Evolutionary conservation across 805 yeast genomes (phyloP), one percentile per base, ranked within the genome.

Genomic region (Metschnikowia borealis): DNA sequence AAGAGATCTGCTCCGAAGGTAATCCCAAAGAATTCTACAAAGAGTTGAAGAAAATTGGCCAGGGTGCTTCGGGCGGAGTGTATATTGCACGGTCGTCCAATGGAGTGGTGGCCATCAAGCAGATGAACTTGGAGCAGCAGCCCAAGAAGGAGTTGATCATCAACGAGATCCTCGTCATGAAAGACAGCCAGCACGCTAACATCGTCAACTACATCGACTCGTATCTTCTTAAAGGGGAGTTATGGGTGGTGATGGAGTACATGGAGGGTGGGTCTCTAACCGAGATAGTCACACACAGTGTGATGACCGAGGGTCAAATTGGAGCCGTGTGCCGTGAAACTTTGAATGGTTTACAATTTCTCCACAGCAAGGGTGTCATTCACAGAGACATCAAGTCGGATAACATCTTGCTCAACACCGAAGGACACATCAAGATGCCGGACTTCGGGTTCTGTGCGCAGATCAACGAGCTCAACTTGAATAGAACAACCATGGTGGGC

Each of bases 191-290:
- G 37, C 62, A 58, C 33, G 54, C 59, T 3, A 58, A 58, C 48
- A 58, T 58, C 31, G 62, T 58, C 29, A 58, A 58, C 48, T 58
- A 49, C 46, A 58, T 58, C 32, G 62, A 58, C 40, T 52, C 56
- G 15, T 58, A 53, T 33, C 65, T 87, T 47, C 70, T 87, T 50
- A 83, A 81, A 52, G 88, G 87, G 41, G 90, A 86, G 58, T 74
- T 94, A 49, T 94, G 99, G 99, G 98, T 94, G 8, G 83, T 94
- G 18, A 94, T 94, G 99, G 99, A 94, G 69, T 94, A 89, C 65
- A 94, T 94, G 99, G 97, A 94, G 67, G 99, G 99, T 54, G 99
- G 99, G 2, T 85, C 96, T 0, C 75, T 94, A 58, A 92, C 99
- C 0, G 99, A 94, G 69, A 92, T 94, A 33, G 96, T 94, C 15